Evolutionary conservation across 1,139 yeast species (phyloP).

Genomic region (Waltiozyma sp.): DNA sequence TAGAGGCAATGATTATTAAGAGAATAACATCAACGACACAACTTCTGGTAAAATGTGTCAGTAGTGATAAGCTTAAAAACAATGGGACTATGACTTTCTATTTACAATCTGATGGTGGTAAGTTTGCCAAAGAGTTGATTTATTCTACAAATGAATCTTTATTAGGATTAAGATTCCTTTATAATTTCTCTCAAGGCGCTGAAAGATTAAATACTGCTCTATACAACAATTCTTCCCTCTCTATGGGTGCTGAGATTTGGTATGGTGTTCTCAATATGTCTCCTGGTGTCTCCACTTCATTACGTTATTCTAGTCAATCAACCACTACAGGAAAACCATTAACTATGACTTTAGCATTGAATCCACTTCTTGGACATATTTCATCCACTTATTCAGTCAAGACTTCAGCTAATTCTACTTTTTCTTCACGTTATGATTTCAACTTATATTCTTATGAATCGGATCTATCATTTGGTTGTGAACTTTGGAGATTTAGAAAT

Average conservation of each 20-base stretch:
- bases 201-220: constrained; percentile 25
- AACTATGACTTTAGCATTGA: constrained; percentile 76
- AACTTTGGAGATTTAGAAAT: constrained; percentile 44
- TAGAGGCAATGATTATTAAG: constrained; percentile 82
- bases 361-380: constrained; percentile 85
- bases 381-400: constrained; percentile 83
- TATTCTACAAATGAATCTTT: constrained; percentile 85
- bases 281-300: constrained; percentile 75
- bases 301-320: constrained; percentile 78
- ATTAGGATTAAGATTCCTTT: constrained; percentile 72
- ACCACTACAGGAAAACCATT: constrained; percentile 82
- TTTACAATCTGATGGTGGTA: constrained; percentile 57
- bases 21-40: constrained; percentile 53
- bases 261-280: constrained; percentile 77
- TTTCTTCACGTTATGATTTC: constrained; percentile 80
- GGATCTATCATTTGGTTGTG: constrained; percentile 78
- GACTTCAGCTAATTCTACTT: constrained; percentile 65
- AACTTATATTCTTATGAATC: constrained; percentile 87
- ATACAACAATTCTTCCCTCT: constrained; percentile 34
- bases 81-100: constrained; percentile 56
- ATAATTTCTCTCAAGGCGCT: constrained; percentile 46
- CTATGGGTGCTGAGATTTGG: constrained; percentile 84
- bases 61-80: constrained; percentile 51
- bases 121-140: constrained; percentile 62
- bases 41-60: constrained; percentile 61